These are phyloP conservation scores for Coffea humblotiana DNA, from an alignment of 305 asterid species.

Conservation along the genomic window DNA sequence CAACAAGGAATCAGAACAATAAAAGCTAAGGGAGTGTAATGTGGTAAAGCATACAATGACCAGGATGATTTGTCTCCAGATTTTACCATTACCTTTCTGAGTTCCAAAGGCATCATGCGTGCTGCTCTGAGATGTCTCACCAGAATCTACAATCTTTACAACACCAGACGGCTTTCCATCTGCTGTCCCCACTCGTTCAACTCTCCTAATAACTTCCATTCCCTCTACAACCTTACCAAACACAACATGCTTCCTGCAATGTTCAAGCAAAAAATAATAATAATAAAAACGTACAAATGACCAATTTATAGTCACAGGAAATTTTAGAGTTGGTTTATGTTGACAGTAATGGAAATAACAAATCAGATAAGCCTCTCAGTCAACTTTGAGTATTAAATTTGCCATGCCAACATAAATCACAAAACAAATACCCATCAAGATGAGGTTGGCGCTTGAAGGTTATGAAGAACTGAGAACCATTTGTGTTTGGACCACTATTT, in stretches of 20 bases:
- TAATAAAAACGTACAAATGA: neutral
- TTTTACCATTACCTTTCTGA: constrained; percentile 54
- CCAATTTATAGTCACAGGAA: neutral
- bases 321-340: neutral
- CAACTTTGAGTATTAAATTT: neutral
- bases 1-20: constrained; percentile 13
- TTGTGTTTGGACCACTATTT: constrained; percentile 90
- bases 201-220: constrained; percentile 73
- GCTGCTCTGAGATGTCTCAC: constrained; percentile 54
- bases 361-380: constrained; percentile 6
- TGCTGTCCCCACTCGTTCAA: constrained; percentile 75
- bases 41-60: constrained; percentile 23
- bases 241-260: constrained; percentile 89
- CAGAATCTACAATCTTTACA: constrained; percentile 80
- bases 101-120: constrained; percentile 32
- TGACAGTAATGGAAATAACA: neutral
- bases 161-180: constrained; percentile 61
- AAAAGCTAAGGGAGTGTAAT: constrained; percentile 25
- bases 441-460: constrained; percentile 81
- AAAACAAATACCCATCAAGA: constrained; percentile 80
- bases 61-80: neutral
- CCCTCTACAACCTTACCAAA: constrained; percentile 93
- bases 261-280: neutral
- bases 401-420: constrained; percentile 3
- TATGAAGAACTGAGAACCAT: constrained; percentile 97